phyloP scores from a whole-genome alignment of 768 basidiomycete species.

The Paxillus involutus region DNA sequence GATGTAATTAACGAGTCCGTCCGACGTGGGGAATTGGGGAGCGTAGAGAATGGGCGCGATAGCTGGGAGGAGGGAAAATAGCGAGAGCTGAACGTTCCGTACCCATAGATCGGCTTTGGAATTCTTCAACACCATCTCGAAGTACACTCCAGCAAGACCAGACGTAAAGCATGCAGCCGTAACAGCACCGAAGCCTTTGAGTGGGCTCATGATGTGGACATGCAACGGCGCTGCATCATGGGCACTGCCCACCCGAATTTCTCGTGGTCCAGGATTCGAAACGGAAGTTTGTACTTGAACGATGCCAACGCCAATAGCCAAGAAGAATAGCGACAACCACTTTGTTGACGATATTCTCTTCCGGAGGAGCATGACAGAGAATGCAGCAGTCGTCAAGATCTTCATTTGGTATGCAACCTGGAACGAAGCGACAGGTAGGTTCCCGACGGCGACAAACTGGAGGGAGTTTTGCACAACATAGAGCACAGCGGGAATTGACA shows the following conservation, averaged over 20 bases:
- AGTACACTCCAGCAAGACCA: conserved; percentile 89
- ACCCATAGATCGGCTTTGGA: conserved; percentile 86
- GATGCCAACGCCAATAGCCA: conserved; percentile 91
- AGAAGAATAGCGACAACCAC: conserved; percentile 85
- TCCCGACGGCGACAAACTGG: conserved; percentile 94
- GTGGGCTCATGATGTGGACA: conserved; percentile 76
- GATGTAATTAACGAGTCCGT: conserved; percentile 53
- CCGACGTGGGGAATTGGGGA: conserved; percentile 39
- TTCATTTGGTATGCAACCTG: conserved; percentile 99
- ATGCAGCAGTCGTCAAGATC: conserved; percentile 93
- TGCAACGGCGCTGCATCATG: conserved; percentile 60
- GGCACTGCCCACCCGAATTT: conserved; percentile 61
- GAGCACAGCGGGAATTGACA: conserved; percentile 93
- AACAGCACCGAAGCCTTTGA: conserved; percentile 83
- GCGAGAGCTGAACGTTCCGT: conserved; percentile 84
- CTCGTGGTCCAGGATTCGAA: conserved; percentile 26
- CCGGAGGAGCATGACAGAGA: conserved; percentile 82
- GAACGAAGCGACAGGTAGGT: conserved; percentile 95
- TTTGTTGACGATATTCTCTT: conserved; percentile 70
- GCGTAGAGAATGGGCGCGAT: conserved; percentile 73
- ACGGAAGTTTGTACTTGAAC: conserved; percentile 85
- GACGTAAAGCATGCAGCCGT: conserved; percentile 86
- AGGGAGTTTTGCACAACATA: conserved; percentile 97
- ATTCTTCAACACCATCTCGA: conserved; percentile 89
- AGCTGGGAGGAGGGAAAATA: conserved; percentile 91